Conservation (phyloP, 2,329 filamentous ascomycete species). For the Dothistroma septosporum region DNA sequence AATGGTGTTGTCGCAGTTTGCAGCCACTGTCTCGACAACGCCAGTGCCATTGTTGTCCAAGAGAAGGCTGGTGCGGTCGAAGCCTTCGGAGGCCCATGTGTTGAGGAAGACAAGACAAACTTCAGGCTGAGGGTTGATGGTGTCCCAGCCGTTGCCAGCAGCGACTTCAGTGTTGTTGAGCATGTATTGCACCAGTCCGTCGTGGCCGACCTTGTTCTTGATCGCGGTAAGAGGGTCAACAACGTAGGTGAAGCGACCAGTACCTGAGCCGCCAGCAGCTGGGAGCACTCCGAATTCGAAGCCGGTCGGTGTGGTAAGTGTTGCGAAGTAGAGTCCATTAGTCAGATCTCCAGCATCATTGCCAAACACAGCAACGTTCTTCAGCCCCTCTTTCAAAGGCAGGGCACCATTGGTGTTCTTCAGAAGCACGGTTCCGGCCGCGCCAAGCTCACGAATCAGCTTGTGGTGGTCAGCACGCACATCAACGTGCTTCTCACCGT, state of each 20-base stretch:
- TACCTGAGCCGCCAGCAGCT: conserved; percentile 41
- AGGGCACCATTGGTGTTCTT: conserved; percentile 51
- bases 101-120: conserved; percentile 58
- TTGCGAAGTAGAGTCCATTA: conserved; percentile 44
- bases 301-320: conserved; percentile 23
- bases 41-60: conserved; percentile 42
- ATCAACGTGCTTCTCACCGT: conserved; percentile 34
- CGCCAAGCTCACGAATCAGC: conserved; percentile 41
- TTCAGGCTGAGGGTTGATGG: conserved; percentile 45
- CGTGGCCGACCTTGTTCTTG: conserved; percentile 32
- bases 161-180: conserved; percentile 38
- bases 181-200: conserved; percentile 45
- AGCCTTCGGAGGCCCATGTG: conserved; percentile 47
- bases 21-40: conserved; percentile 29
- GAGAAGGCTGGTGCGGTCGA: conserved; percentile 40
- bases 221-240: conserved; percentile 43
- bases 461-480: conserved; percentile 36
- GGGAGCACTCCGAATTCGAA: conserved; percentile 45
- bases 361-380: conserved; percentile 49
- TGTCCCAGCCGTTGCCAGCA: conserved; percentile 6
- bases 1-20: conserved; percentile 30
- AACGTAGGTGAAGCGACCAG: conserved; percentile 39
- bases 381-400: conserved; percentile 49
- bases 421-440: conserved; percentile 43
- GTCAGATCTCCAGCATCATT: conserved; percentile 48